Percentiles rank a stretch among this genome's conserved stretches.
phyloP scores from a whole-genome alignment of 2,329 filamentous ascomycete species.

The Paraconiothyrium sp. region DNA sequence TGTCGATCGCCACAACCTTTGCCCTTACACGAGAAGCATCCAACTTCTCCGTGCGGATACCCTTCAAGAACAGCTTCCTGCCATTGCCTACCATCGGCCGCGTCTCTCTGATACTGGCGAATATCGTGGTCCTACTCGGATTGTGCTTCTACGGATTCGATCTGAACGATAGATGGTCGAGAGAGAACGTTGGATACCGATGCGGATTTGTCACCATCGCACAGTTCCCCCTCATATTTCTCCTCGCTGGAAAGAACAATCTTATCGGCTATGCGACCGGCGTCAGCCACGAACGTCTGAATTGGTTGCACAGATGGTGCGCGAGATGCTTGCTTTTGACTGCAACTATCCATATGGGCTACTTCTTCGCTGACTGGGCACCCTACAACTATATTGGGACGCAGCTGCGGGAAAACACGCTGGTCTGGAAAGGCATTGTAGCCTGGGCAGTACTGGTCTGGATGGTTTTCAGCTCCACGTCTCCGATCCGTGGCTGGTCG shows the following conservation, averaged over 20 bases:
- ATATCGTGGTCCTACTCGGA: constrained; percentile 62
- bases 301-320: constrained; percentile 79
- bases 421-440: constrained; percentile 73
- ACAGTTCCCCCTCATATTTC: constrained; percentile 65
- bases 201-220: constrained; percentile 63
- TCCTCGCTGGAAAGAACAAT: constrained; percentile 66
- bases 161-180: constrained; percentile 58
- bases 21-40: constrained; percentile 64
- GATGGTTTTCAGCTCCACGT: constrained; percentile 70
- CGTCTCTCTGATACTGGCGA: constrained; percentile 53
- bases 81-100: constrained; percentile 53
- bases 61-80: constrained; percentile 46
- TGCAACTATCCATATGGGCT: constrained; percentile 73
- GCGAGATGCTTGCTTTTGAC: constrained; percentile 74
- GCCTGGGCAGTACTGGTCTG: constrained; percentile 73
- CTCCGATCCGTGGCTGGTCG: constrained; percentile 70
- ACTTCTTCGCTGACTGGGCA: constrained; percentile 73
- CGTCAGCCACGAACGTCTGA: constrained; percentile 73
- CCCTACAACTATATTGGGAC: constrained; percentile 66
- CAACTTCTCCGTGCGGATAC: constrained; percentile 56
- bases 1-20: constrained; percentile 61
- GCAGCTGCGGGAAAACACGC: constrained; percentile 69
- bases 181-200: constrained; percentile 66
- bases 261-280: constrained; percentile 70
- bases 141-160: constrained; percentile 66